phyloP scores from a whole-genome alignment of 805 yeast species.

The Candida ascalaphidarum region DNA sequence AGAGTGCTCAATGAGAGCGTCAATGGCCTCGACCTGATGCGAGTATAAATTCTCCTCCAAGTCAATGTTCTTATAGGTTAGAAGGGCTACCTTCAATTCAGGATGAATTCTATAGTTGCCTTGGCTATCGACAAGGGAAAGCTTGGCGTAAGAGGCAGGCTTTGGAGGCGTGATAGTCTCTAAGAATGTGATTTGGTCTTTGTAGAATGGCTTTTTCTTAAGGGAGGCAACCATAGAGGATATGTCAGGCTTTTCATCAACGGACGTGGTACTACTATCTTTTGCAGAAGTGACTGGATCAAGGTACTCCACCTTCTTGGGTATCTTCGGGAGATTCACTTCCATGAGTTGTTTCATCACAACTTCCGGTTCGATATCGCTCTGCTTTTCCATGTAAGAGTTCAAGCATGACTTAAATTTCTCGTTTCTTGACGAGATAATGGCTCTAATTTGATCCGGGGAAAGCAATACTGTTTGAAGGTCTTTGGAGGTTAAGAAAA shows the following conservation, averaged over 20 bases:
- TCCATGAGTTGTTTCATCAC: constrained; percentile 33
- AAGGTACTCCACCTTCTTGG: constrained; percentile 38
- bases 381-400: constrained; percentile 7
- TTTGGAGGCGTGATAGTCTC: constrained; percentile 39
- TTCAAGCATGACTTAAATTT: constrained; percentile 32
- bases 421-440: constrained; percentile 49
- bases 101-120: constrained; percentile 28
- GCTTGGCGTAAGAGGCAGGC: constrained; percentile 37
- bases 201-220: constrained; percentile 42
- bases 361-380: constrained; percentile 11
- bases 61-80: constrained; percentile 33
- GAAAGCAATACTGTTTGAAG: constrained; percentile 44
- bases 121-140: not conserved
- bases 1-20: constrained; percentile 35
- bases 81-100: constrained; percentile 40
- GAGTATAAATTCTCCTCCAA: constrained; percentile 47
- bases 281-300: too few species aligned
- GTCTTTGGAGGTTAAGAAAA: constrained; percentile 27
- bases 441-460: constrained; percentile 47
- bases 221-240: constrained; percentile 42
- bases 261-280: too few species aligned
- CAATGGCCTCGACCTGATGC: constrained; percentile 78
- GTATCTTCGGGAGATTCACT: constrained; percentile 31
- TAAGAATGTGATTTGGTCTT: constrained; percentile 51
- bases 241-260: constrained; percentile 36